A percentile compares a stretch with the other conserved stretches of the same genome.
phyloP scores from a whole-genome alignment of 192 early-diverging fungal species.

The Podochytrium sp. region DNA sequence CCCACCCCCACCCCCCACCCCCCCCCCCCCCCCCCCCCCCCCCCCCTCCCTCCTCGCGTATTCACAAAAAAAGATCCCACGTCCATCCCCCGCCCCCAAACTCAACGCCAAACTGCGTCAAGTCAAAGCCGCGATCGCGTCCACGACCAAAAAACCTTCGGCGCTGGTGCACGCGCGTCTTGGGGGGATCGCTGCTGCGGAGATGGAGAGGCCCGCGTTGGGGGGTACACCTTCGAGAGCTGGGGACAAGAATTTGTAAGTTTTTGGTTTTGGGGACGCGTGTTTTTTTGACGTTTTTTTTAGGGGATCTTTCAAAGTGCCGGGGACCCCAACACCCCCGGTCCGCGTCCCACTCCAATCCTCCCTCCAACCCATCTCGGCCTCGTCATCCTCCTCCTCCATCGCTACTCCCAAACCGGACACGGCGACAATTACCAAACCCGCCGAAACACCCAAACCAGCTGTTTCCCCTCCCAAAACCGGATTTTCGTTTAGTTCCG shows the following conservation, averaged over 20 bases:
- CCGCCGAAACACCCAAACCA: no score
- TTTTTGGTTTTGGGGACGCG: background rate
- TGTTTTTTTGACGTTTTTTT: background rate
- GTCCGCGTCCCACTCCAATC: background rate
- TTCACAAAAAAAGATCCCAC: background rate
- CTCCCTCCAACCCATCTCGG: no score
- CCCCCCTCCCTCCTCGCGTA: no score
- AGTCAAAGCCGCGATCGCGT: conserved; percentile 23
- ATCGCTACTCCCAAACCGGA: no score
- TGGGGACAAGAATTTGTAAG: conserved; percentile 16
- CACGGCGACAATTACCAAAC: no score
- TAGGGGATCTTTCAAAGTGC: background rate
- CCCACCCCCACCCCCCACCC: no score
- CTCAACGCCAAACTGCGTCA: background rate
- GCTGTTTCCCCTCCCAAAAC: no score
- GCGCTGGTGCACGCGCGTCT: conserved; percentile 18
- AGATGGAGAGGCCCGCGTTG: conserved; percentile 9
- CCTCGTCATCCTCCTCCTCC: no score
- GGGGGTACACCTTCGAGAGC: conserved; percentile 24
- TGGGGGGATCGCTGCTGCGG: background rate
- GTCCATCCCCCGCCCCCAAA: background rate
- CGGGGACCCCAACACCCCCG: background rate
- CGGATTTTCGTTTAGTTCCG: no score
- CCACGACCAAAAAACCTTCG: background rate
- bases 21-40: no score